These are phyloP conservation scores for Trichoderma koningii DNA, from an alignment of 2,329 filamentous ascomycete species.

Conservation along the genomic window DNA sequence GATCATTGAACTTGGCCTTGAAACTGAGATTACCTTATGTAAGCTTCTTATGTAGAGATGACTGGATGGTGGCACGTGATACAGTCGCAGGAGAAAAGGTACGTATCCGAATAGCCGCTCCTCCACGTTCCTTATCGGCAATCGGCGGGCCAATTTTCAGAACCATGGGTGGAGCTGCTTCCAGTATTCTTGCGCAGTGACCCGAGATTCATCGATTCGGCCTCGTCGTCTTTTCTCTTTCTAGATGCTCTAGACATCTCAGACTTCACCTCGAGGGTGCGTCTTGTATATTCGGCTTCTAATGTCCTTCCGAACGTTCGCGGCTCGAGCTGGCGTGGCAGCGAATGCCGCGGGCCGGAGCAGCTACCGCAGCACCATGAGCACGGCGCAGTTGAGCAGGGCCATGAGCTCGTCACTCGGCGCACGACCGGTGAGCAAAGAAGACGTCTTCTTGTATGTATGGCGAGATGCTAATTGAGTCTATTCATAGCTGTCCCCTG, in stretches of 20 bases:
- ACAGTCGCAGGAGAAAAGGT: slow-evolving; percentile 23
- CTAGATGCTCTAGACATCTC: slow-evolving; percentile 40
- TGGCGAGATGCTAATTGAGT: slow-evolving; percentile 14
- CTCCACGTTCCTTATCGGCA: slow-evolving; percentile 27
- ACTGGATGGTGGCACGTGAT: slow-evolving; percentile 11
- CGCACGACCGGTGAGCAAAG: slow-evolving; percentile 33
- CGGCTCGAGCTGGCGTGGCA: slow-evolving; percentile 56
- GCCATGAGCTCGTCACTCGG: slow-evolving; percentile 62
- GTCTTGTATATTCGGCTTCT: slow-evolving; percentile 42
- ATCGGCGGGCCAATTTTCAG: slow-evolving; percentile 27
- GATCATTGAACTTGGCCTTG: neutral
- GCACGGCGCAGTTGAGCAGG: slow-evolving; percentile 82
- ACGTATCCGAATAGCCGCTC: slow-evolving; percentile 23
- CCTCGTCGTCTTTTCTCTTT: neutral
- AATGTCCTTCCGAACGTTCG: slow-evolving; percentile 61
- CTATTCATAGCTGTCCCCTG: slow-evolving; percentile 40
- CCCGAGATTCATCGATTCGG: slow-evolving; percentile 2
- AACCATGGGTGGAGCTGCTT: slow-evolving; percentile 12
- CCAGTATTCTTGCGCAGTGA: slow-evolving; percentile 1
- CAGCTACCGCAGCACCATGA: slow-evolving; percentile 46
- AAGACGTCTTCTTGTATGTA: neutral
- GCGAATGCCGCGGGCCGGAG: slow-evolving; percentile 48
- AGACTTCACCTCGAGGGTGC: slow-evolving; percentile 39
- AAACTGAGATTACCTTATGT: neutral
- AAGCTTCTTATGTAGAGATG: neutral